Conservation (phyloP, 2,329 filamentous ascomycete species). For the Trichoderma asperellum region DNA sequence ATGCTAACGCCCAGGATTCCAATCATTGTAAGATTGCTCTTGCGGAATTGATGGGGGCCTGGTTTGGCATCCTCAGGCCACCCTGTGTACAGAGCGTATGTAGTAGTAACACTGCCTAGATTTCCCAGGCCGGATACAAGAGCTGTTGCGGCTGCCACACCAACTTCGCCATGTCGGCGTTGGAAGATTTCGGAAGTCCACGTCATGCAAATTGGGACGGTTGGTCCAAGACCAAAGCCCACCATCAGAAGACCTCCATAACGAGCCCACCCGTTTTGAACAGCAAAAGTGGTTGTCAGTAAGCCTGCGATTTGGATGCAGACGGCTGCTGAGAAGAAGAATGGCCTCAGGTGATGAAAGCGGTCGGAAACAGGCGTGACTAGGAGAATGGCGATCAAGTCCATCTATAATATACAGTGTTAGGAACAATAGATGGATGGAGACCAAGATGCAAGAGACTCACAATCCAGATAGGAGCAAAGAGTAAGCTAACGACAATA, state of each 20-base stretch:
- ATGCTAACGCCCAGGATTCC: conserved; percentile 82
- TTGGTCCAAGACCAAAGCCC: conserved; percentile 87
- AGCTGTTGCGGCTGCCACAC: conserved; percentile 82
- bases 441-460: conserved; percentile 40
- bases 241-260: conserved; percentile 90
- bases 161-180: conserved; percentile 84
- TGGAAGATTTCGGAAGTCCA: conserved; percentile 94
- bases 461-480: conserved; percentile 91
- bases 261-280: conserved; percentile 73
- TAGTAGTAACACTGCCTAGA: conserved; percentile 82
- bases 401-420: conserved; percentile 60
- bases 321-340: conserved; percentile 79
- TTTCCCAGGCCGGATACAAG: conserved; percentile 88
- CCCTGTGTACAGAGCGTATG: conserved; percentile 85
- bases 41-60: conserved; percentile 73
- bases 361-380: conserved; percentile 85
- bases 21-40: conserved; percentile 87
- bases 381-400: conserved; percentile 82
- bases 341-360: conserved; percentile 76
- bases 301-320: conserved; percentile 82
- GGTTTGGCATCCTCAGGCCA: conserved; percentile 76
- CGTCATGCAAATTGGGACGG: conserved; percentile 90
- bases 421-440: not conserved
- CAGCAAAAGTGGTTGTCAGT: conserved; percentile 76
- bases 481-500: conserved; percentile 78